These are phyloP conservation scores for Bipolaris sorokiniana DNA, from an alignment of 2,329 filamentous ascomycete species.

Conservation along the genomic window DNA sequence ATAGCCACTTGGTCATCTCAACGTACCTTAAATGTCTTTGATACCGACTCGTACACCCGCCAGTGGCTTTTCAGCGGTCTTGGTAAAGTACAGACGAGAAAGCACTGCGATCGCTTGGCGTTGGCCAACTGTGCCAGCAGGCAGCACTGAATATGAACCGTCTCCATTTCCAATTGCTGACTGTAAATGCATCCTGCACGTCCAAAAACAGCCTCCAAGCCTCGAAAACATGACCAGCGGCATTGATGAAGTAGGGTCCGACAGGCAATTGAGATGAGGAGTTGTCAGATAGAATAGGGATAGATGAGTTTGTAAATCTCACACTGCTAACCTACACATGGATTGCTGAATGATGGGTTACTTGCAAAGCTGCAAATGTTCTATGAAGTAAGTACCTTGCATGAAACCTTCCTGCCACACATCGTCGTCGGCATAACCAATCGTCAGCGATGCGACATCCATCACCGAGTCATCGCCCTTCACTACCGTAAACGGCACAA, in stretches of 20 bases:
- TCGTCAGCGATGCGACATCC: constrained; percentile 17
- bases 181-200: constrained; percentile 56
- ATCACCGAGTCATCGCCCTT: constrained; percentile 20
- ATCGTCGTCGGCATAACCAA: constrained; percentile 49
- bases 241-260: constrained; percentile 60
- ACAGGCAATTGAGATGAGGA: constrained; percentile 42
- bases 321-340: constrained; percentile 24
- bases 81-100: constrained; percentile 59
- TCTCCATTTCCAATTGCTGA: constrained; percentile 49
- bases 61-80: constrained; percentile 58
- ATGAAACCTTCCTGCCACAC: constrained; percentile 52
- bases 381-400: constrained; percentile 28
- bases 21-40: constrained; percentile 63
- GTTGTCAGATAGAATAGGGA: constrained; percentile 24
- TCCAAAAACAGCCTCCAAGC: constrained; percentile 60
- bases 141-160: constrained; percentile 53
- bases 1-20: not conserved
- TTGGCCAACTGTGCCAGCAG: constrained; percentile 43
- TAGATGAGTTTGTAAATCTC: constrained; percentile 34
- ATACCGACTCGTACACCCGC: constrained; percentile 67
- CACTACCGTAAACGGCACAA: constrained; percentile 51
- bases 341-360: constrained; percentile 32
- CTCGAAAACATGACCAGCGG: constrained; percentile 54
- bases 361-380: constrained; percentile 20
- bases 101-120: constrained; percentile 58